These are phyloP conservation scores for Schrenkiella parvula DNA, from an alignment of 345 rosid species.

Conservation along the genomic window DNA sequence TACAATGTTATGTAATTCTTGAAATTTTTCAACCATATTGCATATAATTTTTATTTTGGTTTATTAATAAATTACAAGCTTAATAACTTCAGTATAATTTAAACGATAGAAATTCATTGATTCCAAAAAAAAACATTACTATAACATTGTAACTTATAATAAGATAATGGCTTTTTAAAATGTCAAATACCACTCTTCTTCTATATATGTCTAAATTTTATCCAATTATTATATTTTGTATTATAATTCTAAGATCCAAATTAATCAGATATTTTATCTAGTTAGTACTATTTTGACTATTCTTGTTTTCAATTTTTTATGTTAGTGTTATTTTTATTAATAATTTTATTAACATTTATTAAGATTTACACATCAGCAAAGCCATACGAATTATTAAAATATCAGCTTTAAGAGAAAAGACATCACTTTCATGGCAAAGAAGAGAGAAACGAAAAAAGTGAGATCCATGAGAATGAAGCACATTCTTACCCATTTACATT, in stretches of 20 bases:
- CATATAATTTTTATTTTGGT: background rate
- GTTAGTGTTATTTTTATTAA: background rate
- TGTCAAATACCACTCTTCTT: background rate
- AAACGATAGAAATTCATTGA: background rate
- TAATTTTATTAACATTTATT: background rate
- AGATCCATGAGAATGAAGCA: conserved; percentile 19
- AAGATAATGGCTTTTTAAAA: background rate
- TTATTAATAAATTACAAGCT: background rate
- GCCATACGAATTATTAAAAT: background rate
- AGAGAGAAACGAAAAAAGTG: background rate
- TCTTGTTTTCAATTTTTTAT: background rate
- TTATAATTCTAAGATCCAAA: background rate
- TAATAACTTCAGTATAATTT: background rate
- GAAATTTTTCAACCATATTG: background rate
- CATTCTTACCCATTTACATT: background rate
- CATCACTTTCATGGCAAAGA: conserved; percentile 12
- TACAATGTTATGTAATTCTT: background rate
- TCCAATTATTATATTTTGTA: background rate
- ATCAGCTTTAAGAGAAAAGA: conserved; percentile 22
- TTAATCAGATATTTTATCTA: background rate
- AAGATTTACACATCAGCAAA: conserved; percentile 8
- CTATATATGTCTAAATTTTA: background rate
- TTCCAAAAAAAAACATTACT: background rate
- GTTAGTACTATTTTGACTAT: background rate
- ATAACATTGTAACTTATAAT: background rate